Conservation (phyloP, 768 basidiomycete species). For the Termitomyces sp. region DNA sequence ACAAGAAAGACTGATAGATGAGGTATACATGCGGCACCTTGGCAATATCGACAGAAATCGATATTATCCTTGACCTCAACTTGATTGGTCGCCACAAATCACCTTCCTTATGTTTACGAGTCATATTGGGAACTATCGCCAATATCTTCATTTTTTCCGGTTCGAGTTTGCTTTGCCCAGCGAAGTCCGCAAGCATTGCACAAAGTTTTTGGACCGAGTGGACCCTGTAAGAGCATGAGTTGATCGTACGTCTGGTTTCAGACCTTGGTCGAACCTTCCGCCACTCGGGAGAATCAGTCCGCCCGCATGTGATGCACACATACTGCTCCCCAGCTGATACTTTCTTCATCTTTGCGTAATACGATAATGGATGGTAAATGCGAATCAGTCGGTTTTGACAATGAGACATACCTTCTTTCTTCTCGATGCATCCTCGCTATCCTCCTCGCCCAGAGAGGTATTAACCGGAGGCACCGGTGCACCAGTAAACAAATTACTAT, state of each 20-base stretch:
- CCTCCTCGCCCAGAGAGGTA: constrained; percentile 31
- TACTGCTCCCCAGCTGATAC: constrained; percentile 56
- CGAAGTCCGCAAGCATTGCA: constrained; percentile 95
- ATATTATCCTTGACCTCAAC: neutral
- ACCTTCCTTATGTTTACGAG: neutral
- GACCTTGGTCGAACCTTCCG: constrained; percentile 54
- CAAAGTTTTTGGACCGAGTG: constrained; percentile 92
- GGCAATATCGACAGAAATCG: neutral
- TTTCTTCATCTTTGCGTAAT: constrained; percentile 38
- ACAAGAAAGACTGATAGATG: neutral
- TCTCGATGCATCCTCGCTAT: constrained; percentile 44
- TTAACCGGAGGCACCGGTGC: neutral
- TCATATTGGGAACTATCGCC: constrained; percentile 7
- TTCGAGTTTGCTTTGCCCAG: constrained; percentile 71
- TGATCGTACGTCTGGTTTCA: neutral
- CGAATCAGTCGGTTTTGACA: neutral
- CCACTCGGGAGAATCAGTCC: constrained; percentile 98
- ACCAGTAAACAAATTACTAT: constrained; percentile 4
- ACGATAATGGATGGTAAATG: neutral
- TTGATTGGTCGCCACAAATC: neutral
- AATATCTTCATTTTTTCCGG: constrained; percentile 32
- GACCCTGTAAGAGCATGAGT: constrained; percentile 51
- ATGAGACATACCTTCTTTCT: constrained; percentile 55
- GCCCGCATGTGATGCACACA: constrained; percentile 89
- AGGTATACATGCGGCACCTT: neutral